Evolutionary conservation across 306 rosid species (phyloP).

Genomic region (Ceratonia siliqua): DNA sequence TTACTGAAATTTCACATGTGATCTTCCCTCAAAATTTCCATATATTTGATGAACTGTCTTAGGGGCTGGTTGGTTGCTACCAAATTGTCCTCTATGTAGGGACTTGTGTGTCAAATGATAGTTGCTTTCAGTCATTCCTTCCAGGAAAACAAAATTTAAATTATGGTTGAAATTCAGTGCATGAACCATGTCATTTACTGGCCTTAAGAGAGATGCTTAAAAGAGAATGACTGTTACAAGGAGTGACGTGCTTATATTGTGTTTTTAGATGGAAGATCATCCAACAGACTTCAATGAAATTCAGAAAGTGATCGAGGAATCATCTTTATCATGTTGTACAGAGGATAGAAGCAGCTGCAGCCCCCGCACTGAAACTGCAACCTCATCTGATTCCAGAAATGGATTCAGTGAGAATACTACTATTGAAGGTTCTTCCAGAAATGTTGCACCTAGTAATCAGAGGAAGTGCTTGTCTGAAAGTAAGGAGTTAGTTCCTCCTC

Average conservation of each 20-base stretch:
- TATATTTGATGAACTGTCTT: not conserved
- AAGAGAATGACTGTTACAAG: conserved; percentile 11
- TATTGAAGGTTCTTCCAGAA: conserved; percentile 54
- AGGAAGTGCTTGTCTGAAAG: conserved; percentile 59
- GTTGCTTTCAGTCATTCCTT: conserved; percentile 19
- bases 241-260: conserved; percentile 36
- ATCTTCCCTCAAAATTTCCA: not conserved
- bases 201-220: conserved; percentile 18
- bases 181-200: conserved; percentile 6
- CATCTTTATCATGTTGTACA: conserved; percentile 40
- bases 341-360: conserved; percentile 44
- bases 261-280: conserved; percentile 69
- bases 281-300: conserved; percentile 48
- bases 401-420: conserved; percentile 30
- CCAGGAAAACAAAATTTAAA: not conserved
- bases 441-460: conserved; percentile 43
- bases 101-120: conserved; percentile 12
- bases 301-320: conserved; percentile 44
- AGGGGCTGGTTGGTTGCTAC: not conserved
- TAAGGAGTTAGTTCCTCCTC: conserved; percentile 73
- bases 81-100: conserved; percentile 6
- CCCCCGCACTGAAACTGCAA: conserved; percentile 47
- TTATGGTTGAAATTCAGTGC: conserved; percentile 22
- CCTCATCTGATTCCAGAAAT: conserved; percentile 37
- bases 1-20: not conserved